A percentile compares a stretch with the other conserved stretches of the same genome.
phyloP scores from a whole-genome alignment of 768 basidiomycete species.

The Hygrocybe punicea region DNA sequence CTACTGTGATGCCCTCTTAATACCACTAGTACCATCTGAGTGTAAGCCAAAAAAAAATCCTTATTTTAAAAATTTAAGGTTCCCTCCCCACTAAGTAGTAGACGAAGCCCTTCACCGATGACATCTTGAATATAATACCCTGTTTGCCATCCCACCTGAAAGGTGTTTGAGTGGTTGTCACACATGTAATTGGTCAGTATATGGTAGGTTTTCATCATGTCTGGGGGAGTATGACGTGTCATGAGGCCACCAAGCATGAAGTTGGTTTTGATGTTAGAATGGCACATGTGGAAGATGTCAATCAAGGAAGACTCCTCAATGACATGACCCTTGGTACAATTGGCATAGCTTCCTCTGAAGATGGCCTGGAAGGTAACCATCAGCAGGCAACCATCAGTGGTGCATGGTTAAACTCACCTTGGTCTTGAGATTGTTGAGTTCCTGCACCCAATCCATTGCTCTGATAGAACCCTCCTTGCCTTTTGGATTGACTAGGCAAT shows the following conservation, averaged over 20 bases:
- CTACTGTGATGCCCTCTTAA: too few relatives aligned
- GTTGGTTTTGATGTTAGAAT: background rate
- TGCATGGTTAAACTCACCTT: slow-evolving; percentile 31
- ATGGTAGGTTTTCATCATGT: background rate
- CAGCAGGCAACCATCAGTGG: too few relatives aligned
- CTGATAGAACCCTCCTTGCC: slow-evolving; percentile 24
- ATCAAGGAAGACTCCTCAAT: background rate
- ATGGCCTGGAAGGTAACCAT: background rate
- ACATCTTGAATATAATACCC: background rate
- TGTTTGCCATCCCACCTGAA: background rate
- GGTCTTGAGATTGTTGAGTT: background rate
- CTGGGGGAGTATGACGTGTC: background rate
- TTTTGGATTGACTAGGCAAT: slow-evolving; percentile 29
- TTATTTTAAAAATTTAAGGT: too few relatives aligned
- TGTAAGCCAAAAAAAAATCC: too few relatives aligned
- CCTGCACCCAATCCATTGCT: background rate
- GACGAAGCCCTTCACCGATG: background rate
- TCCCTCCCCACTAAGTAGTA: background rate
- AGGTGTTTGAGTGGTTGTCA: background rate
- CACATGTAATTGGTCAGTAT: background rate
- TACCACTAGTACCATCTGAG: too few relatives aligned
- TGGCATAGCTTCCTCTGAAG: slow-evolving; percentile 19
- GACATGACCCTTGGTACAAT: slow-evolving; percentile 9
- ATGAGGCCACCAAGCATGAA: background rate
- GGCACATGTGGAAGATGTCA: background rate